These are phyloP conservation scores for Coniosporium tulheliwenetii DNA, from an alignment of 2,329 filamentous ascomycete species.

Conservation along the genomic window DNA sequence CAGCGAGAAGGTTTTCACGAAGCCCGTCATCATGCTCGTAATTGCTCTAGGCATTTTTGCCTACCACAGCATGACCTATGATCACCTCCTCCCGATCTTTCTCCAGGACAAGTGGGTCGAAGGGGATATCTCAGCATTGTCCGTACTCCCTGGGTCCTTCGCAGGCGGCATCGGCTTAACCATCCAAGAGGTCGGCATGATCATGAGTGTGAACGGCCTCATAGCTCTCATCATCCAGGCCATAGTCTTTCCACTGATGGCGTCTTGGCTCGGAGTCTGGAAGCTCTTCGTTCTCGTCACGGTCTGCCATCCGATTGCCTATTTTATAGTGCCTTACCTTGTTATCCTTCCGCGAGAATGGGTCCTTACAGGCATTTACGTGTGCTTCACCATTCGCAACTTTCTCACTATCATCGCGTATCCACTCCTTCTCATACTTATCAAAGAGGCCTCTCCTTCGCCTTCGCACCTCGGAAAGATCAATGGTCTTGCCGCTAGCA, in stretches of 20 bases:
- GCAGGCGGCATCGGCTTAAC: slow-evolving; percentile 50
- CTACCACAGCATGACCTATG: slow-evolving; percentile 68
- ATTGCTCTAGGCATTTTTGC: slow-evolving; percentile 80
- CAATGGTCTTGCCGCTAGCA: slow-evolving; percentile 57
- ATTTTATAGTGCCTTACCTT: slow-evolving; percentile 54
- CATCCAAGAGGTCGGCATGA: slow-evolving; percentile 50
- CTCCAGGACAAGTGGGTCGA: slow-evolving; percentile 57
- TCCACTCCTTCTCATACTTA: slow-evolving; percentile 52
- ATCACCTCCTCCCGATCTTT: slow-evolving; percentile 84
- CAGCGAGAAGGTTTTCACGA: slow-evolving; percentile 37
- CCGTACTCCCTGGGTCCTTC: slow-evolving; percentile 15
- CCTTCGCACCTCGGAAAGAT: slow-evolving; percentile 50
- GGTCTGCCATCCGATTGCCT: slow-evolving; percentile 49
- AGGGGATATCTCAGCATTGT: slow-evolving; percentile 11
- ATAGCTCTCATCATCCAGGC: slow-evolving; percentile 61
- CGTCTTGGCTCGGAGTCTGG: slow-evolving; percentile 51
- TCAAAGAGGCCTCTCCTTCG: slow-evolving; percentile 55
- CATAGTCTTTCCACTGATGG: slow-evolving; percentile 50
- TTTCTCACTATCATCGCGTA: slow-evolving; percentile 53
- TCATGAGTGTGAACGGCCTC: slow-evolving; percentile 53
- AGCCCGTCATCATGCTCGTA: slow-evolving; percentile 58
- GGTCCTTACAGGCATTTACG: slow-evolving; percentile 47
- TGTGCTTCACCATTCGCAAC: slow-evolving; percentile 49
- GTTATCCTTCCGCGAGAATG: slow-evolving; percentile 38
- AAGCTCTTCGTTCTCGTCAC: slow-evolving; percentile 49